A percentile compares a stretch with the other conserved stretches of the same genome.
Conservation (phyloP, 2,329 filamentous ascomycete species). For the Hymenotorrendiella dingleyae region DNA sequence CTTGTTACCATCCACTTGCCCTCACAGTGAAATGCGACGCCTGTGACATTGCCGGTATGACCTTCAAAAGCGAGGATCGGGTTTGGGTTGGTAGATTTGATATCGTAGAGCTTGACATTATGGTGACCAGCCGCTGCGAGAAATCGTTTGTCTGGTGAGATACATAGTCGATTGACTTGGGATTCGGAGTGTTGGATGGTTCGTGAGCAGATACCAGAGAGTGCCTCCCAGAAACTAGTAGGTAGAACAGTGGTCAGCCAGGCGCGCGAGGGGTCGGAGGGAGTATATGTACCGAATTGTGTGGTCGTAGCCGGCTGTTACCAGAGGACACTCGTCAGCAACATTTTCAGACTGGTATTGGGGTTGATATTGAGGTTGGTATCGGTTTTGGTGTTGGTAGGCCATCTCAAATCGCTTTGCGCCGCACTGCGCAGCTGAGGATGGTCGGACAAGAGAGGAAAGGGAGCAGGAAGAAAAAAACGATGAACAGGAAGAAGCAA, state of each 20-base stretch:
- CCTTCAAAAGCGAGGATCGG: constrained; percentile 91
- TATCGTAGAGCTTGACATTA: constrained; percentile 96
- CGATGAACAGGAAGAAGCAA: no score
- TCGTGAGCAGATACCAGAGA: constrained; percentile 94
- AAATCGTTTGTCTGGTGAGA: constrained; percentile 95
- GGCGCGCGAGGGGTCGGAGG: neutral
- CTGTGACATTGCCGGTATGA: constrained; percentile 92
- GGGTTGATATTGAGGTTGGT: constrained; percentile 7
- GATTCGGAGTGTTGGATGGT: constrained; percentile 98
- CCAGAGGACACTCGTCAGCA: constrained; percentile 19
- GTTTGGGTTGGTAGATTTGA: constrained; percentile 96
- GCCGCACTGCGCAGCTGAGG: no score
- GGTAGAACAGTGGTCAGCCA: constrained; percentile 8
- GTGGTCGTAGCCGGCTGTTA: constrained; percentile 65
- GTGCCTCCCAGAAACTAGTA: constrained; percentile 89
- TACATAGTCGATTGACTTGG: constrained; percentile 96
- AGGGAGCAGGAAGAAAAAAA: neutral
- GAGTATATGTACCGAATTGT: constrained; percentile 55
- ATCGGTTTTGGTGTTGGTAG: neutral
- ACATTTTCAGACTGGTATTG: constrained; percentile 22
- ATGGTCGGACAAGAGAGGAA: neutral
- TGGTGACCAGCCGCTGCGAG: constrained; percentile 70
- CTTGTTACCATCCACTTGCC: constrained; percentile 99
- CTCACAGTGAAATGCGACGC: constrained; percentile 96
- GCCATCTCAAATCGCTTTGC: neutral